phyloP scores from a whole-genome alignment of 257 asterid genomes.

The Craterostigma plantagineum region DNA sequence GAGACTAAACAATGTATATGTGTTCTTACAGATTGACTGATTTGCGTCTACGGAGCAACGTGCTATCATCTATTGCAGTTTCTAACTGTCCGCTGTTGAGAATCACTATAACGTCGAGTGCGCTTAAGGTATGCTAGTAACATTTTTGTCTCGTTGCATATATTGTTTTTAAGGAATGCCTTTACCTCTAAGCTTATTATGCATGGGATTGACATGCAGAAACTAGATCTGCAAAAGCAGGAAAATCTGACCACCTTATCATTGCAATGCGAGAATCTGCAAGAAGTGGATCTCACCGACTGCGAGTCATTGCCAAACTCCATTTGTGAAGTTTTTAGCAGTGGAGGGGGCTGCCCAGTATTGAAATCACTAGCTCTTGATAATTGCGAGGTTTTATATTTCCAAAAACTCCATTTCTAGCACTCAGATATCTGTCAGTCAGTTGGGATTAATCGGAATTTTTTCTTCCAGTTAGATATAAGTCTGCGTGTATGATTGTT shows the following conservation, averaged over 20 bases:
- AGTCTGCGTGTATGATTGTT: too few species aligned
- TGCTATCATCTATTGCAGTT: constrained; percentile 60
- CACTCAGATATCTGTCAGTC: too few species aligned
- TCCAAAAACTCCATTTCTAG: too few species aligned
- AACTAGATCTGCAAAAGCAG: constrained; percentile 92
- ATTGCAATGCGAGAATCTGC: constrained; percentile 69
- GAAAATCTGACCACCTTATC: constrained; percentile 47
- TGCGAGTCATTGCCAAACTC: constrained; percentile 85
- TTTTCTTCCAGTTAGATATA: too few species aligned
- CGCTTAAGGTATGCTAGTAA: constrained; percentile 42
- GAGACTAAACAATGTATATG: constrained; percentile 4
- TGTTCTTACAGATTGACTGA: constrained; percentile 54
- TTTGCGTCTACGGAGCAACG: constrained; percentile 44
- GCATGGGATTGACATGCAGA: constrained; percentile 31
- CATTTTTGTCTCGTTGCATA: constrained; percentile 1
- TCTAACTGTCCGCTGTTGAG: constrained; percentile 91
- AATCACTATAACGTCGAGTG: constrained; percentile 57
- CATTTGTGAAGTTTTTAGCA: constrained; percentile 78
- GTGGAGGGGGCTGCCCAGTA: constrained; percentile 87
- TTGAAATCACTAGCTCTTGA: constrained; percentile 74
- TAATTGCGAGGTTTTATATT: constrained; percentile 46
- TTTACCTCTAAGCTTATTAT: too few species aligned
- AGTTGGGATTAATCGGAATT: too few species aligned
- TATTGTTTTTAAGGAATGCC: constrained; percentile 7
- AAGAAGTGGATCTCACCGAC: constrained; percentile 94